Percentiles rank a stretch among this genome's conserved stretches.
These are phyloP conservation scores for Mrakia blollopis DNA, from an alignment of 768 basidiomycete genomes.

Conservation along the genomic window DNA sequence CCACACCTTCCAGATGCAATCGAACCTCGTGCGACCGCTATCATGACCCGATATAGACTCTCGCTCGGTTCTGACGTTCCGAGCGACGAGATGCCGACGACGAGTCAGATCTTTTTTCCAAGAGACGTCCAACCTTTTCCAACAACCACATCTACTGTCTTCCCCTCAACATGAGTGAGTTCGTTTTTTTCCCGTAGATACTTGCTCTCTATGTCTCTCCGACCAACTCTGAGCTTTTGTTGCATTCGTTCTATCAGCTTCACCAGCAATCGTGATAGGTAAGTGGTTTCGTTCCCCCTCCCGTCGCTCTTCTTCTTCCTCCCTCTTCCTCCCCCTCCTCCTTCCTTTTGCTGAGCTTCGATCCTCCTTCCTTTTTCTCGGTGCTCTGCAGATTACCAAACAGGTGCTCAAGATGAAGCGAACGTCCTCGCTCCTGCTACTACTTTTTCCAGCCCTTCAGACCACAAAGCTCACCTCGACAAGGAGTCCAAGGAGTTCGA, in stretches of 20 bases:
- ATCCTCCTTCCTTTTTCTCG: slow-evolving; percentile 4
- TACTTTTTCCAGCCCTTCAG: not conserved
- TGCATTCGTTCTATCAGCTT: not conserved
- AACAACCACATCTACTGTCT: too few relatives aligned
- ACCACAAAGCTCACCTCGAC: not conserved
- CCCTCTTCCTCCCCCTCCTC: not conserved
- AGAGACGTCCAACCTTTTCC: too few relatives aligned
- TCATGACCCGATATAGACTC: too few relatives aligned
- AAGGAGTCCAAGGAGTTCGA: not conserved
- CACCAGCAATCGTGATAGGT: too few relatives aligned
- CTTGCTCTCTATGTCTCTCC: not conserved
- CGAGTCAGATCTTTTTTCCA: too few relatives aligned
- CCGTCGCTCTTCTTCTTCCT: not conserved
- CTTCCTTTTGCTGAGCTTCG: not conserved
- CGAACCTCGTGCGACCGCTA: too few relatives aligned
- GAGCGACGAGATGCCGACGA: too few relatives aligned
- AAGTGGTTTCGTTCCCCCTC: not conserved
- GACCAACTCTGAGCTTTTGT: not conserved
- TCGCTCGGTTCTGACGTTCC: too few relatives aligned
- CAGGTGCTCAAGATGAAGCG: not conserved
- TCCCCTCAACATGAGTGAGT: not conserved
- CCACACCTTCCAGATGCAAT: too few relatives aligned
- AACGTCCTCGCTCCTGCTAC: not conserved
- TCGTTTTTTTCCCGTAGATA: not conserved
- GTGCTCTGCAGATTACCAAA: not conserved